Evolutionary conservation across 163 green algal genomes (phyloP).

Genomic region (Prototheca cutis): DNA sequence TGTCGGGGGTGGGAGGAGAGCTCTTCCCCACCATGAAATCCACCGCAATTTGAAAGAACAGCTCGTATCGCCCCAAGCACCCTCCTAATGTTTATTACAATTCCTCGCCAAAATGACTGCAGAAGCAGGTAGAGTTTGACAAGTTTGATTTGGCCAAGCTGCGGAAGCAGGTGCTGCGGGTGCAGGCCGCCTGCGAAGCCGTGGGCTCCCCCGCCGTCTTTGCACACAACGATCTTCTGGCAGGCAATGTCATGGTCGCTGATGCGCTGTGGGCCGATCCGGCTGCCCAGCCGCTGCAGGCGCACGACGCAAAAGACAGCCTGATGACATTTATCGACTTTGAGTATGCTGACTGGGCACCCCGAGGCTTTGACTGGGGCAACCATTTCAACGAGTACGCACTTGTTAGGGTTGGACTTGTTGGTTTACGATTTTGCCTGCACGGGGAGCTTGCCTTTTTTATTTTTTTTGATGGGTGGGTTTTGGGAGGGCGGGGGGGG

Average conservation of each 20-base stretch:
- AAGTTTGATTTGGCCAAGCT: constrained; percentile 47
- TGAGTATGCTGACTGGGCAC: constrained; percentile 77
- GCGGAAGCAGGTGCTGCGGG: constrained; percentile 28
- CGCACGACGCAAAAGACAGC: no score
- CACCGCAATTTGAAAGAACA: no score
- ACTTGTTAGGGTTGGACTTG: not conserved
- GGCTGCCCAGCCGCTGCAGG: no score
- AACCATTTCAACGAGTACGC: constrained; percentile 91
- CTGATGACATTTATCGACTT: constrained; percentile 93
- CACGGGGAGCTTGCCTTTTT: no score
- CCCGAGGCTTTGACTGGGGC: constrained; percentile 60
- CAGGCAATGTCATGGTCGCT: constrained; percentile 70
- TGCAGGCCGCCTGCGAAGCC: constrained; percentile 25
- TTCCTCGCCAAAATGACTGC: no score
- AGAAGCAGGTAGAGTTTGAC: constrained; percentile 16
- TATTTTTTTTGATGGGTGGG: no score
- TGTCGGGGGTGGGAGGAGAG: no score
- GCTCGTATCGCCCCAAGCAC: no score
- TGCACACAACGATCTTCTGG: constrained; percentile 85
- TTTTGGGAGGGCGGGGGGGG: no score
- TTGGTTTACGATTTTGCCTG: no score
- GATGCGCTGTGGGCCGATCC: not conserved
- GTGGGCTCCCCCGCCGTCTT: constrained; percentile 57
- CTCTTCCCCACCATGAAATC: no score
- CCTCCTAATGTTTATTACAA: no score